Base-by-base conservation (phyloP, 2,329 filamentous ascomycete genomes). In the Claviceps purpurea region DNA sequence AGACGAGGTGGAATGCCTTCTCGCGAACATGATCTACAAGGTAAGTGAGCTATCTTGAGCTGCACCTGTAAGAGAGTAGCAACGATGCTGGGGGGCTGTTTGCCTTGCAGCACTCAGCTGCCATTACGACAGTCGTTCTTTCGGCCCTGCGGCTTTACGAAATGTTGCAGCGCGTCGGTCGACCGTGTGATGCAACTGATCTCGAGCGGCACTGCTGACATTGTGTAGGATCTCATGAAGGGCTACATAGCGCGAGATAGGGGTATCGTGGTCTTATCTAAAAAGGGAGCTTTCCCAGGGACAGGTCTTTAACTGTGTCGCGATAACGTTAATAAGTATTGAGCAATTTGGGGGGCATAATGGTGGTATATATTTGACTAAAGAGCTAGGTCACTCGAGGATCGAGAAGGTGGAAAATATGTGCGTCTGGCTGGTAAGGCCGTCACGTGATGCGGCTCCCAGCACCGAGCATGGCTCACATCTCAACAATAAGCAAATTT, bases 11-110 rank as follows among this genome's bases (percentile, higher is more conserved):
- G 94, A 98, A 68, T 98, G 93, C 66, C 71, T 96, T 60, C 65
- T 98, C 62, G 89, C 93, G 30, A 97, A 96, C 65, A 87, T 96
- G 79, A 95, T 98, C 56, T 98, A 97, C 74, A 98, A 97, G 81
- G 91, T 95, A 69, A 59, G 34, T 13, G 94, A 69, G 16, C 22
- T 24, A 20, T 37, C 22, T 37, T 26, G 16, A 18, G 24, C 38
- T 24, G 30, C 38, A 7, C 3, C 16, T 26, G 47, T 14, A 22
- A 26, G 37, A 37, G 22, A 40, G 4, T 40, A n/a, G 47, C 47
- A 38, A 16, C 22, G 8, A 20, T 22, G 30, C 18, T 47, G 18
- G 18, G 11, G 24, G 46, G 20, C 7, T 37, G 5, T 47, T 26
- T 37, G n/a, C n/a, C 26, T 13, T 38, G n/a, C 2, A 30, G 5